Base-by-base conservation (phyloP, 1,284 basidiomycete species). In the Apiotrichum montevideense region DNA sequence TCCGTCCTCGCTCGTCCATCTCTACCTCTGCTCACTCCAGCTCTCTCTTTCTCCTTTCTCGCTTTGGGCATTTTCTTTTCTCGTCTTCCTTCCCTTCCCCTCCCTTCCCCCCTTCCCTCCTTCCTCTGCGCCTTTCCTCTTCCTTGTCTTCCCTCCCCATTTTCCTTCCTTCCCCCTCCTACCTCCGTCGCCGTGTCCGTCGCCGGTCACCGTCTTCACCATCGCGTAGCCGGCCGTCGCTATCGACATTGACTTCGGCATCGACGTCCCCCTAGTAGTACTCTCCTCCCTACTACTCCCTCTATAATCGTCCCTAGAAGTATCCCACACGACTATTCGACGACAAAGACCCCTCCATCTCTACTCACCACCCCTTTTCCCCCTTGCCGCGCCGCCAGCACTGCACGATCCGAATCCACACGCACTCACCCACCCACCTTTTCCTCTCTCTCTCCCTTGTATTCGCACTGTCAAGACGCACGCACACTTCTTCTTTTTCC, bases 261-360 rank as follows among this genome's bases (percentile, higher is more conserved):
- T 21, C 21, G 21, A 21, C 21, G 21, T 21, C 21, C 21, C n/a
- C 21, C 21, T 21, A 21, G 21, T 21, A 21, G 21, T 21, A 21
- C 37, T 39, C 37, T 7, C 8, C 37, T n/a, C 51, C 8, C 51
- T 15, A 34, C 43, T 32, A 35, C 35, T 45, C 35, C 14, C 43
- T 33, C 45, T 45, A 45, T 45, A 45, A 45, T 45, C 44, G 44
- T 45, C 44, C 29, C 44, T 45, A 45, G 42, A 43, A 43, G 42
- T 39, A 39, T 39, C 7, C 13, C 37, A 39, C 37, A 39, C 42
- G 21, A 21, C 42, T 43, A 10, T 15, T 29, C 44, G 29, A 11
- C 45, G 21, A 10, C 44, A 32, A 45, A 10, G 21, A 11, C 44
- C 3, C 7, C 15, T 45, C n/a, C 10, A 42, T 11, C 45, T 32